phyloP scores from a whole-genome alignment of 73 alveolate genomes.

The Symbiodinium pilosum region DNA sequence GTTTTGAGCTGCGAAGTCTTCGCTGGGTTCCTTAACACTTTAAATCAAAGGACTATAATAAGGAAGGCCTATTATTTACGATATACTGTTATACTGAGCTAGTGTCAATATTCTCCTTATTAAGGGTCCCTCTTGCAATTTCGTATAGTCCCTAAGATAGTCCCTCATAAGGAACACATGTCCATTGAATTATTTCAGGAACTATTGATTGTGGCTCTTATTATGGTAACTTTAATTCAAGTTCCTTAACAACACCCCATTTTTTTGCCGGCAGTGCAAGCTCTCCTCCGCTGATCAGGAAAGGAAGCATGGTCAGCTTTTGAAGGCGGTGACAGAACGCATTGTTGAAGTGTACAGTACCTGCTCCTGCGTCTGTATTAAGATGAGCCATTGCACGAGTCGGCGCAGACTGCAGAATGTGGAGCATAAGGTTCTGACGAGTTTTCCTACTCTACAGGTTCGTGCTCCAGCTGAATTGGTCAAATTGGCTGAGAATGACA shows the following conservation, averaged over 20 bases:
- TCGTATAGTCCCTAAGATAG: too few relatives aligned
- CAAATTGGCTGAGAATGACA: not conserved
- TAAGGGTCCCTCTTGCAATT: too few relatives aligned
- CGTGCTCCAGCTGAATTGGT: not conserved
- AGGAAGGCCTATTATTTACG: not conserved
- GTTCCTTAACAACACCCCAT: too few relatives aligned
- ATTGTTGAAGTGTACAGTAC: conserved; percentile 56
- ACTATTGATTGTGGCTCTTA: too few relatives aligned
- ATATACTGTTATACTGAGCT: not conserved
- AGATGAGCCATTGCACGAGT: too few relatives aligned
- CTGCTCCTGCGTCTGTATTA: not conserved
- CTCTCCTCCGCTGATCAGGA: not conserved
- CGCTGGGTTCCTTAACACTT: too few relatives aligned
- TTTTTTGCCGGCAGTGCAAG: not conserved
- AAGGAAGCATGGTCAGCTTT: conserved; percentile 15
- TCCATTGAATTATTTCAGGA: too few relatives aligned
- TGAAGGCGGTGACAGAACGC: conserved; percentile 73
- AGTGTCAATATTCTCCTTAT: too few relatives aligned
- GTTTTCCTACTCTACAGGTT: conserved; percentile 43
- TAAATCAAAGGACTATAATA: too few relatives aligned
- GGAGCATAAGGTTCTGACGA: conserved; percentile 1
- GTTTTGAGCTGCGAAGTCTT: too few relatives aligned
- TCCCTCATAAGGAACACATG: too few relatives aligned
- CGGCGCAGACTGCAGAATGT: not conserved
- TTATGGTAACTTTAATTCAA: too few relatives aligned